Conservation (phyloP, 1,139 yeast species). For the Geotrichum histeridarum region DNA sequence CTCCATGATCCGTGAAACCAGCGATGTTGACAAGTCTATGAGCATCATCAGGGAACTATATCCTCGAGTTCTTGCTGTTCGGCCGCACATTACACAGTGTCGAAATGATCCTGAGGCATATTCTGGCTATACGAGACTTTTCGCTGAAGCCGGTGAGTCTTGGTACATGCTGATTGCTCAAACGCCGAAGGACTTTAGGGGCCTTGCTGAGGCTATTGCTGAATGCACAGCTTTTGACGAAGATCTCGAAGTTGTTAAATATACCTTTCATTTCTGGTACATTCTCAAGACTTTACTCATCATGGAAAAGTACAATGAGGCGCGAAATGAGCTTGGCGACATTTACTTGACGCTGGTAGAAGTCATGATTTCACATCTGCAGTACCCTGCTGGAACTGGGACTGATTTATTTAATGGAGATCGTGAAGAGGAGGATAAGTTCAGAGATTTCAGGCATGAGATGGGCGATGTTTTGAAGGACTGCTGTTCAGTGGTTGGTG, state of each 20-base stretch:
- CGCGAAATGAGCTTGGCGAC: conserved; percentile 54
- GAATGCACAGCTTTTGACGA: conserved; percentile 60
- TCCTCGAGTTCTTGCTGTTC: conserved; percentile 59
- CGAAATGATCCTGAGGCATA: conserved; percentile 66
- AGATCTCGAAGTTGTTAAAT: conserved; percentile 83
- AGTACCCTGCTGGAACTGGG: conserved; percentile 57
- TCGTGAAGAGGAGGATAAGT: conserved; percentile 83
- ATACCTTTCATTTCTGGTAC: conserved; percentile 92
- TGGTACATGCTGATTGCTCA: conserved; percentile 88
- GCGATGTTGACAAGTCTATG: conserved; percentile 51
- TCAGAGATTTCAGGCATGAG: conserved; percentile 88
- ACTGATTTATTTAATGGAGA: conserved; percentile 52
- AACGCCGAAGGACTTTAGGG: conserved; percentile 63
- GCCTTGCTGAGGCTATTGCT: conserved; percentile 69
- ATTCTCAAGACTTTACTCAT: conserved; percentile 67
- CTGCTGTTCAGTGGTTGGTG: conserved; percentile 86
- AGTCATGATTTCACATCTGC: conserved; percentile 65
- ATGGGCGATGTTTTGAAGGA: conserved; percentile 96
- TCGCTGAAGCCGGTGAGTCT: conserved; percentile 90
- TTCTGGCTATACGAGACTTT: conserved; percentile 68
- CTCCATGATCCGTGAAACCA: conserved; percentile 72
- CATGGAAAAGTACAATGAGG: conserved; percentile 56
- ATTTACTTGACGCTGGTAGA: conserved; percentile 60
- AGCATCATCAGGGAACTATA: conserved; percentile 62
- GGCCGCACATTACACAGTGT: conserved; percentile 45